Percentiles rank a stretch among this genome's conserved stretches.
These are phyloP conservation scores for Fagopyrum homotropicum DNA, from an alignment of 148 eudicot genomes.

Conservation along the genomic window DNA sequence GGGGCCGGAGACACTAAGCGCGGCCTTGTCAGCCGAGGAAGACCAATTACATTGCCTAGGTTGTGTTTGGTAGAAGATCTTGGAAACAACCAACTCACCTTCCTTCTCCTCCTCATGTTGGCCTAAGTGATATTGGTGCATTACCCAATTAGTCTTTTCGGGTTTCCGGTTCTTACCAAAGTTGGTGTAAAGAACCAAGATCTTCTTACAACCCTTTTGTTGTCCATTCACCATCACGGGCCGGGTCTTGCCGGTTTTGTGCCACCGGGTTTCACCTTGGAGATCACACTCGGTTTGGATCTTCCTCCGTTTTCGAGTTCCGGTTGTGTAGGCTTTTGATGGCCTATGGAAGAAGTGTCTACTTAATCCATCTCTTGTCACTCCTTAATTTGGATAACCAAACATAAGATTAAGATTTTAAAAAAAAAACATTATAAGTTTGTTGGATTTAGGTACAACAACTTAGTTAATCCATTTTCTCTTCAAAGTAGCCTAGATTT, in stretches of 20 bases:
- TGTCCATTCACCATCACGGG: conserved; percentile 77
- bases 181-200: conserved; percentile 81
- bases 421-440: conserved; percentile 14
- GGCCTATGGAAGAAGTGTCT: conserved; percentile 97
- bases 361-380: conserved; percentile 92
- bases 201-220: conserved; percentile 97
- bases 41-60: conserved; percentile 76
- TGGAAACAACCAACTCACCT: conserved; percentile 91
- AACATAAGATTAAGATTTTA: neutral
- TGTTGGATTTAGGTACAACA: conserved; percentile 77
- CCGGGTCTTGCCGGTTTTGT: conserved; percentile 90
- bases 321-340: conserved; percentile 96
- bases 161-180: conserved; percentile 90
- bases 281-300: conserved; percentile 91
- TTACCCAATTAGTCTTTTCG: conserved; percentile 94
- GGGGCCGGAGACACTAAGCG: neutral
- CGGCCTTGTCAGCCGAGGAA: too few relatives aligned
- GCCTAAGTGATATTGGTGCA: conserved; percentile 96
- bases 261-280: conserved; percentile 75
- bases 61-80: conserved; percentile 92
- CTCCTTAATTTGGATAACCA: conserved; percentile 33
- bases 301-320: conserved; percentile 84
- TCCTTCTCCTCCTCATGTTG: conserved; percentile 87
- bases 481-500: neutral
- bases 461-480: neutral